These are phyloP conservation scores for Neurospora sublineolata DNA, from an alignment of 495 filamentous ascomycete species.

Conservation along the genomic window DNA sequence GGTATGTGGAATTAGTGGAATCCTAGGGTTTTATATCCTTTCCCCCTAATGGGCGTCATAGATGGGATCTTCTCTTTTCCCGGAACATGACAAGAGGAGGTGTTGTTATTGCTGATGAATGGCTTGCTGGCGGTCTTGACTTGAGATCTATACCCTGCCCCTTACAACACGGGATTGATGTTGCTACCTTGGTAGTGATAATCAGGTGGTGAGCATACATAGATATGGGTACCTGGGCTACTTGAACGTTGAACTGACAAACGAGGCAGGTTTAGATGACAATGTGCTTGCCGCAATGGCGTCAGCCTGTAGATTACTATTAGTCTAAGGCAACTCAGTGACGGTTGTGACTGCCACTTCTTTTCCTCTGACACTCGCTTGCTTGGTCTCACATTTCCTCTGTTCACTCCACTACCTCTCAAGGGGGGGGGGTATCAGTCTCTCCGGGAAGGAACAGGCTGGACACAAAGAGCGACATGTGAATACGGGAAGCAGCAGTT, in stretches of 20 bases:
- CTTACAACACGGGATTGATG: not conserved
- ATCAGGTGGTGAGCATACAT: not conserved
- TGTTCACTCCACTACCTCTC: not conserved
- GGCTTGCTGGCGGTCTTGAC: not conserved
- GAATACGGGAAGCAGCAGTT: conserved; percentile 18
- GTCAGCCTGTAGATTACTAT: not conserved
- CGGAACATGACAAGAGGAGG: not conserved
- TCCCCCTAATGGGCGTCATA: conserved; percentile 9
- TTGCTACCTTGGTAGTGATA: not conserved
- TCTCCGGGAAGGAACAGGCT: not conserved
- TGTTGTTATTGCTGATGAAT: not conserved
- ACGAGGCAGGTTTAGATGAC: not conserved
- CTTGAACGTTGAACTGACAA: not conserved
- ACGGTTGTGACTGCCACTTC: not conserved
- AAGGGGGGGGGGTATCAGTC: not conserved
- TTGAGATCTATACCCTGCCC: not conserved
- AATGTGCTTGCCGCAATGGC: not conserved
- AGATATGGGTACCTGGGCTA: not conserved
- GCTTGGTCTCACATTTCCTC: not conserved
- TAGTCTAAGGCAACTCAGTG: not conserved
- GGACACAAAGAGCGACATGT: not conserved
- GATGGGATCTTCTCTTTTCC: conserved; percentile 12
- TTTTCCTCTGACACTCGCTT: not conserved
- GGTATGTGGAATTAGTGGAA: conserved; percentile 16
- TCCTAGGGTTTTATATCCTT: conserved; percentile 22